These are phyloP conservation scores for Aciculosporium take DNA, from an alignment of 2,329 filamentous ascomycete species.

Conservation along the genomic window DNA sequence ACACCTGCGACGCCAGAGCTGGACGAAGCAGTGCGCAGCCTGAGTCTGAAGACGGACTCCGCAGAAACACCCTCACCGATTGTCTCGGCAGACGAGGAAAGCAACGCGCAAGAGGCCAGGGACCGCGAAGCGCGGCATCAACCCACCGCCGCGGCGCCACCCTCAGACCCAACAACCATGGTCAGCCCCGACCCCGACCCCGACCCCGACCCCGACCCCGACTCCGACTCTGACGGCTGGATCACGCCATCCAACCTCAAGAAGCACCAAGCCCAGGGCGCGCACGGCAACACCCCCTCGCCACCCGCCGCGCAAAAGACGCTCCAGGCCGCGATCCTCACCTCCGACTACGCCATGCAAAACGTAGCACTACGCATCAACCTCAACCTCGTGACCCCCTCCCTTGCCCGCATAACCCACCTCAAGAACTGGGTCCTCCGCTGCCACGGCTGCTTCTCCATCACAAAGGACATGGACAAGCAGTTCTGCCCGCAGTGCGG, in stretches of 20 bases:
- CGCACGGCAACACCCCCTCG: conserved; percentile 28
- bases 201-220: conserved; percentile 29
- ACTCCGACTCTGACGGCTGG: conserved; percentile 54
- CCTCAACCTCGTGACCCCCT: conserved; percentile 70
- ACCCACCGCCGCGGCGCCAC: conserved; percentile 5
- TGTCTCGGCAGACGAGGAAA: conserved; percentile 2
- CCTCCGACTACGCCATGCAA: conserved; percentile 94
- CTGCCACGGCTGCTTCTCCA: conserved; percentile 85
- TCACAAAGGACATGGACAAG: conserved; percentile 68
- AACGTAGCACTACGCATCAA: conserved; percentile 93
- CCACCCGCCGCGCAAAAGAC: conserved; percentile 42
- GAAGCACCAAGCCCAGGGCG: conserved; percentile 61
- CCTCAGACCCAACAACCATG: conserved; percentile 10
- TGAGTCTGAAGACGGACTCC: conserved; percentile 10
- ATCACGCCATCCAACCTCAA: conserved; percentile 90
- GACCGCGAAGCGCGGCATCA: conserved; percentile 6
- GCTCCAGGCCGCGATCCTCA: conserved; percentile 82
- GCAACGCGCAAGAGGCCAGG: background rate
- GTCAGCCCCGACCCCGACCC: conserved; percentile 28
- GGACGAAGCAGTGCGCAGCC: conserved; percentile 11
- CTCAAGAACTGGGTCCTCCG: conserved; percentile 82
- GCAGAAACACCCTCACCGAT: background rate
- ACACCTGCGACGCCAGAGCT: conserved; percentile 9
- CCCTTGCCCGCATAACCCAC: conserved; percentile 64
- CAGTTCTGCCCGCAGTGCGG: conserved; percentile 92